Conservation (phyloP, 257 asterid species). For the Jasminum sambac region DNA sequence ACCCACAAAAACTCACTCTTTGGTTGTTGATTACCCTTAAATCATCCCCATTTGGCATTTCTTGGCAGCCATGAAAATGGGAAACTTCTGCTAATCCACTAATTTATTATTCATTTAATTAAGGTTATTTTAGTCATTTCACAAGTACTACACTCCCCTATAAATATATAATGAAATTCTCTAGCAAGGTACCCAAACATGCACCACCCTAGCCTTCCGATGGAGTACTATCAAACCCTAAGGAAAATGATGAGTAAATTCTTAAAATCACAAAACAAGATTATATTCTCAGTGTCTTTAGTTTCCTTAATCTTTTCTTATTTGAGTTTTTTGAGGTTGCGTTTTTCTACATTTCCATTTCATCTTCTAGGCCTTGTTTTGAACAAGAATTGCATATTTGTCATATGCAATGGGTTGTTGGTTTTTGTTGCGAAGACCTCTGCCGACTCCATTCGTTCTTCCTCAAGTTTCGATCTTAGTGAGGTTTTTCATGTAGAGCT, state of each 20-base stretch:
- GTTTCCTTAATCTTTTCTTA: conserved; percentile 39
- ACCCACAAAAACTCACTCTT: conserved; percentile 14
- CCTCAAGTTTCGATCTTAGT: conserved; percentile 15
- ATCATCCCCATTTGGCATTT: neutral
- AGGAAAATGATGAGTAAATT: conserved; percentile 5
- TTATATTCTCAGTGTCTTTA: conserved; percentile 45
- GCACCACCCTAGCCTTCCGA: neutral
- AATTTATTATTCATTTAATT: neutral
- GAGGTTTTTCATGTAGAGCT: conserved; percentile 17
- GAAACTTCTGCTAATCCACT: neutral
- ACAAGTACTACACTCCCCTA: neutral
- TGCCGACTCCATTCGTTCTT: conserved; percentile 22
- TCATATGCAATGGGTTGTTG: conserved; percentile 61
- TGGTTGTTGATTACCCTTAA: neutral
- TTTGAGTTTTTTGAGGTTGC: conserved; percentile 21
- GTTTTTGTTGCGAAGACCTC: conserved; percentile 52
- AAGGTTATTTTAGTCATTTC: neutral
- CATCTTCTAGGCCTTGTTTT: conserved; percentile 28
- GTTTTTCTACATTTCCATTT: conserved; percentile 21
- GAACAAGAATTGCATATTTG: conserved; percentile 56
- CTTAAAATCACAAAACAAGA: conserved; percentile 29
- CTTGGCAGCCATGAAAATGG: neutral
- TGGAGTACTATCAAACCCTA: neutral
- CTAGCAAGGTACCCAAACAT: neutral
- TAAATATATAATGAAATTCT: neutral